Evolutionary conservation across 441 rosid species (phyloP), one percentile per base, ranked within the genome.

Genomic region (Macaranga tanarius): DNA sequence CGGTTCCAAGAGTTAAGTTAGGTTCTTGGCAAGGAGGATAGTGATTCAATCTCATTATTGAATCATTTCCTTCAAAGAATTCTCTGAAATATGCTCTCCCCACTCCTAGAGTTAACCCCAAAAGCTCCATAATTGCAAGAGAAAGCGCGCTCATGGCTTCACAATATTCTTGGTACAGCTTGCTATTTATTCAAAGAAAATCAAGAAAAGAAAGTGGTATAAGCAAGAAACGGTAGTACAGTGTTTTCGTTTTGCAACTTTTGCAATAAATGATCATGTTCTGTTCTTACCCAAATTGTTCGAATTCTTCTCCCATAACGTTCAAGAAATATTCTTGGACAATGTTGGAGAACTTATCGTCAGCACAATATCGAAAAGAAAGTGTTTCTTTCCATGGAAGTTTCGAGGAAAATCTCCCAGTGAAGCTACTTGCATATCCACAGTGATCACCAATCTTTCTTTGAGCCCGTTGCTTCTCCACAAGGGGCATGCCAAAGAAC

Each of bases 351-450:
- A 67, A 76, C 65, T 51, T 72, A 26, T 81, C 70, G 44, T 83
- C 89, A 23, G 81, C 85, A 22, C 85, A 83, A 70, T 80, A 91
- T 22, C 84, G 80, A 65, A 95, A 89, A 66, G 99, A 91, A 60
- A 95, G 92, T 0, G 98, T 95, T 68, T 95, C 99, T 72, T 95
- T 95, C 99, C 99, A 95, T 3, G 99, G 99, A 52, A 95, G 92
- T 84, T 93, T 92, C 50, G 88, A 81, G 76, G 89, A 80, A 85
- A 95, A 95, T 65, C 99, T 86, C 7, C 92, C 87, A 6, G 93
- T 87, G 84, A 95, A 95, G 80, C 98, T 90, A 52, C 93, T 91
- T 1, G 99, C 93, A 70, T 95, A 95, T 61, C 99, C 98, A 73
- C 91, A 86, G 66, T 80, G 81, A 76, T 93, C 95, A 2, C 98